Conservation (phyloP, 1,284 basidiomycete genomes). For the Porogramme epimiltina region DNA sequence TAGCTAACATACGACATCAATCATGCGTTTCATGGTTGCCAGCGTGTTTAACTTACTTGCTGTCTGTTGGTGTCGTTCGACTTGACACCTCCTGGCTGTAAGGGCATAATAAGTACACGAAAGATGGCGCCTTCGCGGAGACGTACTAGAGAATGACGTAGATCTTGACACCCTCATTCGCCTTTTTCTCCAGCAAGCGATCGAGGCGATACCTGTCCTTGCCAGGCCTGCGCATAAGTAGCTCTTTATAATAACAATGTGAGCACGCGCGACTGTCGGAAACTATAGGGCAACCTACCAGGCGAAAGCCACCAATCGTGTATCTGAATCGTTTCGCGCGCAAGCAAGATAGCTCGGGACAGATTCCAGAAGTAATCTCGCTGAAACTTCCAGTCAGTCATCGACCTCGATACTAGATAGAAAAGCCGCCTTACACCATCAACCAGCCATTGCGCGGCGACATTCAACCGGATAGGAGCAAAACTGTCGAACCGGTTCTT, state of each 20-base stretch:
- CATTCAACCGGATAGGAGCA: slow-evolving; percentile 91
- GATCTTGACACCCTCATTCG: slow-evolving; percentile 95
- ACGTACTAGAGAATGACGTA: slow-evolving; percentile 92
- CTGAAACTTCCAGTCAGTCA: slow-evolving; percentile 38
- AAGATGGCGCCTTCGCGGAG: background rate
- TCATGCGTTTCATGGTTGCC: slow-evolving; percentile 5
- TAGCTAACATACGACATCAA: slow-evolving; percentile 53
- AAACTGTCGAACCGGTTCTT: slow-evolving; percentile 92
- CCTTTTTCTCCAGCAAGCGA: slow-evolving; percentile 87
- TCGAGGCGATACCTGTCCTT: slow-evolving; percentile 91
- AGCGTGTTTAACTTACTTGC: slow-evolving; percentile 57
- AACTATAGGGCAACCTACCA: slow-evolving; percentile 42
- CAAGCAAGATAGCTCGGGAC: slow-evolving; percentile 90
- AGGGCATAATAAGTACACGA: background rate
- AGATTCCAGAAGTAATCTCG: slow-evolving; percentile 98
- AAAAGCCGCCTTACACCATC: slow-evolving; percentile 75
- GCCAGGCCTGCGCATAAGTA: slow-evolving; percentile 82
- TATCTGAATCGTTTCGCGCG: slow-evolving; percentile 89
- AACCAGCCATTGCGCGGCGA: slow-evolving; percentile 98
- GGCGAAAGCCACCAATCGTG: slow-evolving; percentile 97
- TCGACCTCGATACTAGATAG: background rate
- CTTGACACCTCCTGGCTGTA: slow-evolving; percentile 95
- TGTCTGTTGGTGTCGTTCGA: slow-evolving; percentile 91
- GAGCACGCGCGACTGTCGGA: background rate
- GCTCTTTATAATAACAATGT: slow-evolving; percentile 51